Evolutionary conservation across 2,329 filamentous ascomycete genomes (phyloP), one percentile per base, ranked within the genome.

Genomic region (Drechslera avenae): DNA sequence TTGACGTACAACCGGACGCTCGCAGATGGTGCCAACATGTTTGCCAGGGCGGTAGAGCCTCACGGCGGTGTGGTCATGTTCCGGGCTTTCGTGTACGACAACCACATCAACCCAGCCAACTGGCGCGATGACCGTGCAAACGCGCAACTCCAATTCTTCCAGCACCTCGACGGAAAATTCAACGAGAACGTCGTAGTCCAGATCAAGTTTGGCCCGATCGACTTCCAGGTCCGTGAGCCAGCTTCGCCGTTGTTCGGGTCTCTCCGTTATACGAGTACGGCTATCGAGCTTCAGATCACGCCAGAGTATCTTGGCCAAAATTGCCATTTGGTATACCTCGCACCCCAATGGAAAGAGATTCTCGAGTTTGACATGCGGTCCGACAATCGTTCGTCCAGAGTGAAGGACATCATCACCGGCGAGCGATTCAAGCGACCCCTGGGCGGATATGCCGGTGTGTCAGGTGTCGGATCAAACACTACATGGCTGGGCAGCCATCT

Each of bases 1-100:
- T 60, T 86, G 18, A 86, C 83, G 0, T 90, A 90, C 72, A 87
- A 87, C 61, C 82, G 87, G 9, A 89, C 86, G 0, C 77, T 90
- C 0, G 79, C 86, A 2, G 78, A 89, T 21, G 86, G 85, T 1
- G 86, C 86, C 4, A 89, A 89, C 60, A 72, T 90, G 48, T 89
- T 90, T 58, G 86, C 86, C 71, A 97, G 85, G 60, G 90, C 90
- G 59, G 90, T 88, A 75, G 96, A 95, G 48, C 90, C 91, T 76
- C 96, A 97, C 40, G 94, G 94, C 72, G 91, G 91, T 70, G 94
- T 87, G 26, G 77, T 89, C 45, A 83, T 90, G 81, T 90, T 87
- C 74, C 81, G 87, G 1, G 86, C 87, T 1, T 90, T 90, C 59
- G 86, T 90, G 1, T 89, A 90, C 66, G 79, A 89, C 61, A 74